These are phyloP conservation scores for Ceratopteris richardii DNA, from an alignment of 75 land plant genomes.

Conservation along the genomic window DNA sequence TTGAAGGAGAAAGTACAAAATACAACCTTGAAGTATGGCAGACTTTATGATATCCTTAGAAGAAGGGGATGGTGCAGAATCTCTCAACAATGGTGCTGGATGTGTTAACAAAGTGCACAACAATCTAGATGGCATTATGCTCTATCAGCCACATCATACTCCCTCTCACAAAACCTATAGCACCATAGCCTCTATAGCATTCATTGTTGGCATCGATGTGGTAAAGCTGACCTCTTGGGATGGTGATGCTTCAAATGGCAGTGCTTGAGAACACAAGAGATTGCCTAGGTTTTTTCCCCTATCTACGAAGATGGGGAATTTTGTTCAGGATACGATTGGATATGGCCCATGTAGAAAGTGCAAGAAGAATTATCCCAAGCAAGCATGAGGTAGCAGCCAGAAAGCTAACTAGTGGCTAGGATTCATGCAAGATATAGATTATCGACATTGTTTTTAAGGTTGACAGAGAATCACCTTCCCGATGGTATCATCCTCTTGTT, in stretches of 20 bases:
- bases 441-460: not conserved
- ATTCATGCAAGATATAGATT: not conserved
- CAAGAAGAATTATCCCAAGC: not conserved
- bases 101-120: not conserved
- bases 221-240: not conserved
- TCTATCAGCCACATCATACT: not conserved
- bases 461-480: not conserved
- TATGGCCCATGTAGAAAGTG: not conserved
- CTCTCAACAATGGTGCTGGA: not conserved
- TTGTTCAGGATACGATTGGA: not conserved
- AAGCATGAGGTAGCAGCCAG: not conserved
- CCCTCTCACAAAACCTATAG: not conserved
- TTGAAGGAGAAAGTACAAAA: no score
- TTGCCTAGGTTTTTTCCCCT: not conserved
- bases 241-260: not conserved
- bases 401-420: not conserved
- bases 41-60: not conserved
- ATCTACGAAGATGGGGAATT: not conserved
- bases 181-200: not conserved
- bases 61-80: not conserved
- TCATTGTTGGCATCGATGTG: constrained; percentile 2
- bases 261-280: not conserved
- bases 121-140: not conserved
- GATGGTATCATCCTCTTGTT: not conserved
- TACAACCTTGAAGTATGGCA: no score